Base-by-base conservation (phyloP, 768 basidiomycete species). In the Phlegmacium glaucopus region DNA sequence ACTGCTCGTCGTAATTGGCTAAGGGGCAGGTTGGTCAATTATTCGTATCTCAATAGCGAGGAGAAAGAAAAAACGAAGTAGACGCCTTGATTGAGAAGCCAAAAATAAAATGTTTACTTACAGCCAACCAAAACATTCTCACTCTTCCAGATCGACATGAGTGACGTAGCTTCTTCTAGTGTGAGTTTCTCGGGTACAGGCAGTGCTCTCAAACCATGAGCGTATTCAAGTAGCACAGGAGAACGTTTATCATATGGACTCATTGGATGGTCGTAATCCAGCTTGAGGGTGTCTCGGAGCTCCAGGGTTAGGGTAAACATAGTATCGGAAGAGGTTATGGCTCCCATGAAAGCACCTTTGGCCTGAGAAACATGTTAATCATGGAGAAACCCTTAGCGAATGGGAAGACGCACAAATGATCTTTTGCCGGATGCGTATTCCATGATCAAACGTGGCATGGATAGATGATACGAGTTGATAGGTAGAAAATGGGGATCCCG, bases 111-210 rank as follows among this genome's bases (percentile, higher is more conserved):
- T 17, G n/a, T 13, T n/a, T 4, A 45, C 59, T 32, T 25, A 60
- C 59, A 38, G 10, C 51, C 45, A 8, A 55, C 61, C 39, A 56
- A 49, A 1, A 69, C 77, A 43, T 61, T 80, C 82, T 60, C 16
- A 40, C 79, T 78, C 56, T 76, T 80, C 87, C 87, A 93, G 12
- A 90, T 52, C 51, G 92, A 83, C 56, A 88, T 90, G 49, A 94
- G 57, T 6, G 80, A 79, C 17, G 77, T 77, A 0, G 91, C 90
- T 63, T 95, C 94, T 13, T 70, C 60, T 5, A 85, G 57, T 2
- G 69, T 78, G 56, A 94, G 63, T 52, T 75, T 66, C 17, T 77
- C 79, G 0, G 87, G 87, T 0, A 77, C 72, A 10, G 52, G 52
- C 1, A 77, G 35, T 1, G 63, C 58, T 39, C 56, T 56, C 42